Evolutionary conservation across 371 early-diverging fungal genomes (phyloP).

Genomic region (Thermomucor indicae-seudaticae): DNA sequence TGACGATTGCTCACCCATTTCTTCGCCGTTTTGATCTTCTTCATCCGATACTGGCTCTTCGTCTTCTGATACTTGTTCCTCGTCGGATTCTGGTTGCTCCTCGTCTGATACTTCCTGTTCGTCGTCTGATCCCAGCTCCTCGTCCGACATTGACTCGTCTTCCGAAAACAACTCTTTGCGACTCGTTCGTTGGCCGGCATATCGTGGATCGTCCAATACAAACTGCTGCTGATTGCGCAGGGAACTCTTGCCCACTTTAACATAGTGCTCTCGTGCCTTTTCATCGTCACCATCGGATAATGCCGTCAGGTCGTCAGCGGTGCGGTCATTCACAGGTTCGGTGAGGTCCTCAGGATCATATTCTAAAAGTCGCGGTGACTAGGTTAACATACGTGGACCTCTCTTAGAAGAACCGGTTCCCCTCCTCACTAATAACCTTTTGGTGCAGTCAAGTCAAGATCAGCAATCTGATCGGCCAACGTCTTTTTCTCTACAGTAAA

Average conservation of each 20-base stretch:
- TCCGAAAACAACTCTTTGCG: conserved; percentile 58
- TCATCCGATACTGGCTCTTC: conserved; percentile 10
- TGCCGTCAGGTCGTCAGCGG: conserved; percentile 39
- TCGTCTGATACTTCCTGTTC: conserved; percentile 21
- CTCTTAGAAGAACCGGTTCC: not conserved
- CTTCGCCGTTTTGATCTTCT: conserved; percentile 19
- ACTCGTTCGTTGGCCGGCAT: conserved; percentile 65
- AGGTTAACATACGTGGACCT: not conserved
- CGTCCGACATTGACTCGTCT: conserved; percentile 37
- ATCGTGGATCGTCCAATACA: conserved; percentile 72
- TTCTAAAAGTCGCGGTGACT: conserved; percentile 19
- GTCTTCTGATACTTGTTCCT: conserved; percentile 18
- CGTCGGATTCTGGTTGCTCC: conserved; percentile 3
- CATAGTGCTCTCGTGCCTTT: conserved; percentile 64
- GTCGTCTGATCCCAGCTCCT: too few relatives aligned
- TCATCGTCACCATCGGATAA: conserved; percentile 48
- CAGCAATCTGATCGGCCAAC: conserved; percentile 65
- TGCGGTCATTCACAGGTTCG: conserved; percentile 33
- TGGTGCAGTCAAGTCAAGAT: conserved; percentile 65
- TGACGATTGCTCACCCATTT: conserved; percentile 17
- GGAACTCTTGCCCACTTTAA: conserved; percentile 68
- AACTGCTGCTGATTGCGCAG: conserved; percentile 60
- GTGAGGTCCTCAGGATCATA: conserved; percentile 64
- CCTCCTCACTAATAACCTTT: conserved; percentile 40
- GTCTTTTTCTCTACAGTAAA: too few relatives aligned